phyloP scores from a whole-genome alignment of 352 stramenopile species.

The Pythium rhizo-oryzae region DNA sequence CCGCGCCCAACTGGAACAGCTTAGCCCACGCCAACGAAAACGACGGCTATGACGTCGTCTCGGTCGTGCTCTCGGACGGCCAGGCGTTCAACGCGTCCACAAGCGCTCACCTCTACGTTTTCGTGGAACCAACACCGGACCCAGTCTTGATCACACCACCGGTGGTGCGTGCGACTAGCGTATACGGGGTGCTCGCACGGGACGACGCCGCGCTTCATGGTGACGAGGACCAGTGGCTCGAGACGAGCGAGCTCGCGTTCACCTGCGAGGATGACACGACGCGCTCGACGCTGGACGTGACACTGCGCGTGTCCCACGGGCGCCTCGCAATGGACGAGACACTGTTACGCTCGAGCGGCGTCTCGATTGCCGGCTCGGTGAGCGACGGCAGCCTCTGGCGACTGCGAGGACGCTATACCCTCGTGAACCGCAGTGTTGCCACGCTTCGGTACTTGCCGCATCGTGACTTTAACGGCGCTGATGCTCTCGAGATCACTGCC shows the following conservation, averaged over 20 bases:
- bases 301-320: conserved; percentile 35
- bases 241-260: conserved; percentile 37
- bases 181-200: conserved; percentile 24
- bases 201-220: conserved; percentile 33
- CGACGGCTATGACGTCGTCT: conserved; percentile 55
- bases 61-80: conserved; percentile 40
- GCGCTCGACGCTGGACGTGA: conserved; percentile 35
- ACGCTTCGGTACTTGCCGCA: conserved; percentile 46
- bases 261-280: conserved; percentile 50
- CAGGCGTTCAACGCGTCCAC: conserved; percentile 23
- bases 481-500: conserved; percentile 44
- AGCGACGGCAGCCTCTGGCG: conserved; percentile 22
- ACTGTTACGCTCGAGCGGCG: background rate
- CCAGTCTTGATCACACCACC: conserved; percentile 28
- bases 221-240: conserved; percentile 52
- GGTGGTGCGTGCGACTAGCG: conserved; percentile 22
- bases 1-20: conserved; percentile 71
- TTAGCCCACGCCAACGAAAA: conserved; percentile 29
- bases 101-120: conserved; percentile 7
- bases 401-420: conserved; percentile 11
- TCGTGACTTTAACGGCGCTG: conserved; percentile 46
- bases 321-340: conserved; percentile 17
- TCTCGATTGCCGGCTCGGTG: conserved; percentile 10
- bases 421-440: conserved; percentile 45
- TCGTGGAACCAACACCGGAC: conserved; percentile 29